Conservation (phyloP, 108 stramenopile species). For the Nitzschia sp. region DNA sequence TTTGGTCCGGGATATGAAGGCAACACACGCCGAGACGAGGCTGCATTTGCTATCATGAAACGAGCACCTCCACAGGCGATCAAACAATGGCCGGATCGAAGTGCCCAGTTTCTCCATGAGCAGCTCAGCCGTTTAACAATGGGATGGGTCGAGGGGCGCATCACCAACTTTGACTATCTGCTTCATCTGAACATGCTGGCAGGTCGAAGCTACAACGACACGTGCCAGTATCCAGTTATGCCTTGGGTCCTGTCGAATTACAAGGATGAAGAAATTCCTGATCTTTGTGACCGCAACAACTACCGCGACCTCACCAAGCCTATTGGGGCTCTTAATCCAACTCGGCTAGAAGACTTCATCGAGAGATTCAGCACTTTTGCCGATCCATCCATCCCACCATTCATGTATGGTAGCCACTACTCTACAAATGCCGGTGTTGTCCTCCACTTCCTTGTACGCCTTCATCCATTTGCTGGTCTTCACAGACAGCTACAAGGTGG, state of each 20-base stretch:
- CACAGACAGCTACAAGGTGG: conserved; percentile 94
- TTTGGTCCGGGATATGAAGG: conserved; percentile 89
- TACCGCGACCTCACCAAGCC: conserved; percentile 92
- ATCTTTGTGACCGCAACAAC: conserved; percentile 77
- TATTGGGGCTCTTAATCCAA: conserved; percentile 90
- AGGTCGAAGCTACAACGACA: conserved; percentile 95
- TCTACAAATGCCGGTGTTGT: conserved; percentile 97
- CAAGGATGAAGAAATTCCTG: conserved; percentile 80
- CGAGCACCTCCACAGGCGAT: conserved; percentile 81
- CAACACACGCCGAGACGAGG: conserved; percentile 76
- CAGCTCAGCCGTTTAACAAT: conserved; percentile 80
- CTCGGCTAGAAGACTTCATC: conserved; percentile 88
- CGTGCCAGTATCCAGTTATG: conserved; percentile 98
- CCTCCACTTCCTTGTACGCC: conserved; percentile 92
- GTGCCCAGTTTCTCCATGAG: conserved; percentile 82
- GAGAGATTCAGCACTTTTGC: conserved; percentile 93
- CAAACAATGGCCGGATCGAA: conserved; percentile 90
- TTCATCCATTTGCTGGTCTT: conserved; percentile 92
- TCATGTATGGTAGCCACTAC: conserved; percentile 99
- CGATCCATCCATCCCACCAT: conserved; percentile 92
- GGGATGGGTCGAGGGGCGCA: conserved; percentile 87
- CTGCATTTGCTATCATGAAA: conserved; percentile 85
- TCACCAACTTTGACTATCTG: conserved; percentile 98
- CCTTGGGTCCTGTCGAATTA: conserved; percentile 98
- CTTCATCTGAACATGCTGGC: conserved; percentile 93